A percentile compares a stretch with the other conserved stretches of the same genome.
Evolutionary conservation across 305 asterid genomes (phyloP).

Genomic region (Solanum hybrid): DNA sequence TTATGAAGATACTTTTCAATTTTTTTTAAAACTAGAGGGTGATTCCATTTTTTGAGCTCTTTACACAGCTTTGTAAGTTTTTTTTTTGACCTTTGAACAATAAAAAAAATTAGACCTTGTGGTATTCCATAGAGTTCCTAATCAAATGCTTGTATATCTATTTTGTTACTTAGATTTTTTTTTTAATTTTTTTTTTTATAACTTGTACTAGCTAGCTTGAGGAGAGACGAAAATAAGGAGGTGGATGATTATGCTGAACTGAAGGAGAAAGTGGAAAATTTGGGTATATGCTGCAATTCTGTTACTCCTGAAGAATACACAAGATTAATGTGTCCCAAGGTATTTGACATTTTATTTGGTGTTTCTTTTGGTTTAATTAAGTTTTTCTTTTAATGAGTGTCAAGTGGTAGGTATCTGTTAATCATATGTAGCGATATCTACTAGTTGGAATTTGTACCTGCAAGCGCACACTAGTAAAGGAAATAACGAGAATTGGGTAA

Average conservation of each 20-base stretch:
- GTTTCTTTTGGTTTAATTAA: background rate
- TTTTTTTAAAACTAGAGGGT: background rate
- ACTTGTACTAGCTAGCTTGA: conserved; percentile 2
- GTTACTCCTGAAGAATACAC: conserved; percentile 44
- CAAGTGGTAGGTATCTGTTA: background rate
- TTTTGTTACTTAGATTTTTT: background rate
- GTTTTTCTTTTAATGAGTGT: background rate
- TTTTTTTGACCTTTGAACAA: background rate
- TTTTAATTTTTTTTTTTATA: background rate
- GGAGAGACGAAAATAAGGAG: conserved; percentile 12
- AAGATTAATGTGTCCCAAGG: conserved; percentile 67
- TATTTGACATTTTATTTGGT: conserved; percentile 5
- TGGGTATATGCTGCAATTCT: conserved; percentile 27
- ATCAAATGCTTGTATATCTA: background rate
- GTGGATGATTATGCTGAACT: conserved; percentile 17
- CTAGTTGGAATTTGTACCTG: background rate
- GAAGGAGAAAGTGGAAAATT: conserved; percentile 36
- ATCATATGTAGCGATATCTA: background rate
- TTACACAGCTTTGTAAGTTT: background rate
- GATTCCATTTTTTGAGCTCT: background rate
- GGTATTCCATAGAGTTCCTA: background rate
- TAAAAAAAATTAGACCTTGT: background rate
- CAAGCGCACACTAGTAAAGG: background rate
- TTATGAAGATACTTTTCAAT: background rate
- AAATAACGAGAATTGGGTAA: background rate